Evolutionary conservation across 2,329 filamentous ascomycete species (phyloP), one percentile per base, ranked within the genome.

Genomic region (Cercospora berteroae): DNA sequence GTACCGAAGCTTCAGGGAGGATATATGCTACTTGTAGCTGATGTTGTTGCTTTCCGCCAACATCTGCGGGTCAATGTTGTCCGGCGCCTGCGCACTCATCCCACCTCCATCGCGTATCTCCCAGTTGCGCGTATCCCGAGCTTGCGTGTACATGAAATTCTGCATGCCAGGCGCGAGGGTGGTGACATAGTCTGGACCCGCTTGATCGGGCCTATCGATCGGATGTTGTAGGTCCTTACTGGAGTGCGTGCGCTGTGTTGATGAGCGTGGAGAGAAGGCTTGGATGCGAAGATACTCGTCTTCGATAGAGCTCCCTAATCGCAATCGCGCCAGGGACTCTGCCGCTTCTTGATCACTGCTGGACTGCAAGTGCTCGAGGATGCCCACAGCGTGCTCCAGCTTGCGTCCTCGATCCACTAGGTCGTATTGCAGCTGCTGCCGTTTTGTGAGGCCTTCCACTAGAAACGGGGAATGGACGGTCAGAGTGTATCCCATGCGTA

Each of bases 261-360:
- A 44, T 27, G 36, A 60, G 39, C 20, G 33, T 39, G 33, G 58
- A 27, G 58, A 60, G 33, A 20, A 62, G 13, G 60, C 16, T 27
- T 31, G 31, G 48, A 66, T 66, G 44, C 59, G 59, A 8, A 13
- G 23, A 55, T 60, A 68, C 20, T 68, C 64, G 10, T 58, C 36
- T 44, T 68, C 67, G 20, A 71, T 55, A 13, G 57, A 63, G 7
- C 68, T 64, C 23, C 72, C 72, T 20, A 69, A n/a, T 9, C 72
- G 69, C 29, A 74, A 39, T 3, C 67, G 64, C n/a, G 72, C 71
- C 23, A 74, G 55, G 3, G 72, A 52, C 25, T 63, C 63, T 27
- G 63, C 65, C 7, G 71, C 70, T 29, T 72, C 67, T 3, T 70
- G 50, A 50, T 72, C 72, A 25, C 64, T 70, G 33, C 71, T 65